A percentile compares a stretch with the other conserved stretches of the same genome.
phyloP scores from a whole-genome alignment of 2,329 filamentous ascomycete species.

The Pseudogymnoascus sp. region DNA sequence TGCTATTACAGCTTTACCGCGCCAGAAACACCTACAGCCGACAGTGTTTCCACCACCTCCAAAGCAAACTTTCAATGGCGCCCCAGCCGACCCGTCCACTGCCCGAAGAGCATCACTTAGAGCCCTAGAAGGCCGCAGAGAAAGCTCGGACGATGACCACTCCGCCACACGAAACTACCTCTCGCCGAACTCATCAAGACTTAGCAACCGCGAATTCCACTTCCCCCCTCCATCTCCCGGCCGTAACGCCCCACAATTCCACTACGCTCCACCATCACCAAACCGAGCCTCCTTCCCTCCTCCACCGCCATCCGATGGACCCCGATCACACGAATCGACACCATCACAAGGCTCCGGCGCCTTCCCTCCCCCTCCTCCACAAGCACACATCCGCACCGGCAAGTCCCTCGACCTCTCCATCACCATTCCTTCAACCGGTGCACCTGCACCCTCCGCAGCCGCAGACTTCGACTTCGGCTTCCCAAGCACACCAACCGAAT shows the following conservation, averaged over 20 bases:
- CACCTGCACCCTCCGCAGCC: conserved; percentile 1
- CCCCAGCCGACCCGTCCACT: conserved; percentile 4
- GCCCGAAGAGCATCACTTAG: conserved; percentile 39
- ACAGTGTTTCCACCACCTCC: conserved; percentile 30
- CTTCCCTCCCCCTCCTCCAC: conserved; percentile 12
- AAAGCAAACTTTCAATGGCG: neutral
- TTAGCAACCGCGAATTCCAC: conserved; percentile 38
- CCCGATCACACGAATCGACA: conserved; percentile 15
- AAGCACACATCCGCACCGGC: conserved; percentile 11
- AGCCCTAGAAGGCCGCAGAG: conserved; percentile 37
- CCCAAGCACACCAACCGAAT: conserved; percentile 72
- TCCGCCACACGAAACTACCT: conserved; percentile 31
- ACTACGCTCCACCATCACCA: conserved; percentile 45
- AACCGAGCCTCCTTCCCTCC: conserved; percentile 23
- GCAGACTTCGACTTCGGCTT: conserved; percentile 70
- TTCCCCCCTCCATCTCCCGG: conserved; percentile 44
- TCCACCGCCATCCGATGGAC: conserved; percentile 18
- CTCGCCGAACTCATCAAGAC: conserved; percentile 16
- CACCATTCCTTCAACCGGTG: conserved; percentile 16
- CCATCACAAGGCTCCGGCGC: conserved; percentile 13
- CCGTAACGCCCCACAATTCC: conserved; percentile 47
- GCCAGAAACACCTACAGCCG: conserved; percentile 53
- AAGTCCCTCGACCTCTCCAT: conserved; percentile 21
- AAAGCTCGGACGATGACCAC: conserved; percentile 31
- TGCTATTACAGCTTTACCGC: conserved; percentile 71